Evolutionary conservation across 1,139 yeast species (phyloP).

Genomic region (Meyerozyma carpophila): DNA sequence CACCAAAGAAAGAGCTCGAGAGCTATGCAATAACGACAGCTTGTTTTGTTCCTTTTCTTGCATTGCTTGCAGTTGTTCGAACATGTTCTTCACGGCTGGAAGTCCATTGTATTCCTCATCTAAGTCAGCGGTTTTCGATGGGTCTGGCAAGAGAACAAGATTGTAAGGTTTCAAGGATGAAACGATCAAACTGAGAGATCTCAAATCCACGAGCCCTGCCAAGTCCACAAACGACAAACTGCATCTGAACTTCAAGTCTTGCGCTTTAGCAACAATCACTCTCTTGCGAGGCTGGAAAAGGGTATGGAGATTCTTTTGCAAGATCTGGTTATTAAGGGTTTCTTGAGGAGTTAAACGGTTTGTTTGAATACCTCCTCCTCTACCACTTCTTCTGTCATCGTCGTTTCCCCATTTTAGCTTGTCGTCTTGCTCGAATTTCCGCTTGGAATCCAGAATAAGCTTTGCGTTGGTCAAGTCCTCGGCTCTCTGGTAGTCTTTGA

Average conservation of each 20-base stretch:
- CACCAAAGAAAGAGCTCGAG: not conserved
- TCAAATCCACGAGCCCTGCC: slow-evolving; percentile 77
- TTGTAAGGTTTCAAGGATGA: slow-evolving; percentile 78
- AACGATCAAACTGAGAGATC: slow-evolving; percentile 75
- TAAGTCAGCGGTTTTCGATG: slow-evolving; percentile 16
- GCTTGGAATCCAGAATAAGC: slow-evolving; percentile 26
- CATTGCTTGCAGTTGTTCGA: slow-evolving; percentile 32
- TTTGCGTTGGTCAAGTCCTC: slow-evolving; percentile 42
- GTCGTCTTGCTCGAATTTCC: slow-evolving; percentile 25
- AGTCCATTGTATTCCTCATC: slow-evolving; percentile 10
- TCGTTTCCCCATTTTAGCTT: slow-evolving; percentile 29
- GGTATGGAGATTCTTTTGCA: slow-evolving; percentile 50
- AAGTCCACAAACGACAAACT: slow-evolving; percentile 75
- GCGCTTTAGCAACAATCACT: slow-evolving; percentile 14
- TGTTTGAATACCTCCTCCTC: slow-evolving; percentile 17
- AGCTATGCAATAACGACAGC: not conserved
- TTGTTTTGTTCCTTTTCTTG: slow-evolving; percentile 11
- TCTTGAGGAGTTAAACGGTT: slow-evolving; percentile 43
- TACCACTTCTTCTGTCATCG: slow-evolving; percentile 13
- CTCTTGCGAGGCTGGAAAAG: slow-evolving; percentile 52
- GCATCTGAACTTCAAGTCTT: slow-evolving; percentile 54
- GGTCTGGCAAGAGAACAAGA: slow-evolving; percentile 53
- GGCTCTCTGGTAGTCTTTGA: slow-evolving; percentile 58
- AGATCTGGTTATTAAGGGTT: slow-evolving; percentile 35
- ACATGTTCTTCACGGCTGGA: slow-evolving; percentile 24